phyloP scores from a whole-genome alignment of 441 rosid genomes.

The Pelargonium myrrhifolium region DNA sequence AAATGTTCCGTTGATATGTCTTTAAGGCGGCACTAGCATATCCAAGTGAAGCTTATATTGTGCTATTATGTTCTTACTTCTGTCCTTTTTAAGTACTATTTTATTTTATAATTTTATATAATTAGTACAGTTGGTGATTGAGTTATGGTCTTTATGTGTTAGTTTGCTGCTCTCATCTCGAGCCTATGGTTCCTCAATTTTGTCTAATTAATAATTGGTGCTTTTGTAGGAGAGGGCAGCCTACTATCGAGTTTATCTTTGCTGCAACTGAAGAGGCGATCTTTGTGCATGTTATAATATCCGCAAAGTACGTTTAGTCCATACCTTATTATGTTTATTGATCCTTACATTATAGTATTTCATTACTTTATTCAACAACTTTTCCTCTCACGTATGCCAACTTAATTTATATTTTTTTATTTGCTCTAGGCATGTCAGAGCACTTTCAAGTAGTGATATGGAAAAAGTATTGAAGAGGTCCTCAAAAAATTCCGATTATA shows the following conservation, averaged over 20 bases:
- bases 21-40: neutral
- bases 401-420: slow-evolving; percentile 18
- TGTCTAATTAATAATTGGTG: slow-evolving; percentile 16
- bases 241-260: slow-evolving; percentile 83
- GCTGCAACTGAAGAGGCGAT: slow-evolving; percentile 96
- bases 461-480: slow-evolving; percentile 61
- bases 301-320: slow-evolving; percentile 72
- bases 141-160: neutral
- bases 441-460: slow-evolving; percentile 71
- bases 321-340: slow-evolving; percentile 15
- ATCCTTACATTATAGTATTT: slow-evolving; percentile 14
- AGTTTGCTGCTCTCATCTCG: neutral
- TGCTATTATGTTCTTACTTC: neutral
- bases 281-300: slow-evolving; percentile 77
- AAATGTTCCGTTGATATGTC: too few relatives aligned
- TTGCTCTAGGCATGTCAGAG: slow-evolving; percentile 66
- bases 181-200: slow-evolving; percentile 2
- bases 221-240: slow-evolving; percentile 83
- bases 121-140: neutral
- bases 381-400: slow-evolving; percentile 19
- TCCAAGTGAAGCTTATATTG: neutral
- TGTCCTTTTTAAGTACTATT: neutral
- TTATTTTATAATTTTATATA: neutral
- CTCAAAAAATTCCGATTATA: slow-evolving; percentile 46
- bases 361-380: slow-evolving; percentile 13